phyloP scores from a whole-genome alignment of 2,329 filamentous ascomycete genomes.

The Cytospora paraplurivora region DNA sequence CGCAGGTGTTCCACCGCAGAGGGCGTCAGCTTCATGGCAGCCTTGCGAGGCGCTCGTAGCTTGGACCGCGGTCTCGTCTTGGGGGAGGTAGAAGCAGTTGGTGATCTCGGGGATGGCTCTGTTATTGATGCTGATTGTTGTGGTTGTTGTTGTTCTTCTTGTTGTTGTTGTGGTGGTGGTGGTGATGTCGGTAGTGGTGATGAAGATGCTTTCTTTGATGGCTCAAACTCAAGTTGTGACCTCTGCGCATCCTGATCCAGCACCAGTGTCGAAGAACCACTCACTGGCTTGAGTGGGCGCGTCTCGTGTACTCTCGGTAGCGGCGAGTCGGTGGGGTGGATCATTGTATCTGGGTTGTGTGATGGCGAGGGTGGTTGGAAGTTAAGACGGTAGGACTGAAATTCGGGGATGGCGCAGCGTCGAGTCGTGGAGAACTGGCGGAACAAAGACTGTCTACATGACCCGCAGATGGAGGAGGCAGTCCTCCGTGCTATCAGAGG shows the following conservation, averaged over 20 bases:
- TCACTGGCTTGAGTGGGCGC: slow-evolving; percentile 42
- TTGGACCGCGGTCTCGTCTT: slow-evolving; percentile 56
- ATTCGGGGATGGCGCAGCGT: slow-evolving; percentile 39
- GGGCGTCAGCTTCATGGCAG: slow-evolving; percentile 83
- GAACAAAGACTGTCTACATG: slow-evolving; percentile 45
- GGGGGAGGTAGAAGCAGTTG: slow-evolving; percentile 50
- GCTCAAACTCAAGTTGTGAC: slow-evolving; percentile 50
- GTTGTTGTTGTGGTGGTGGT: not conserved
- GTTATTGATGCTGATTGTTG: not conserved
- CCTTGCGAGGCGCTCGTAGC: slow-evolving; percentile 76
- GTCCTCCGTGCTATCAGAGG: slow-evolving; percentile 40
- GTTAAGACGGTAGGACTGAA: slow-evolving; percentile 56
- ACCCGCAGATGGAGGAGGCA: slow-evolving; percentile 43
- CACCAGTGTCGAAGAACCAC: slow-evolving; percentile 47
- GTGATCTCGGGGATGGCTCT: not conserved
- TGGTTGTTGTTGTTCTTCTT: not conserved
- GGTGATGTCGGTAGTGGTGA: slow-evolving; percentile 25
- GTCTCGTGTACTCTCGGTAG: slow-evolving; percentile 57
- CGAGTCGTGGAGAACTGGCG: slow-evolving; percentile 47
- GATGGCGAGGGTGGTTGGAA: slow-evolving; percentile 44
- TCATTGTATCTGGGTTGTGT: slow-evolving; percentile 50
- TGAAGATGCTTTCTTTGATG: slow-evolving; percentile 36
- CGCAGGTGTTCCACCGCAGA: slow-evolving; percentile 78
- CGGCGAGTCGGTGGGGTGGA: slow-evolving; percentile 42
- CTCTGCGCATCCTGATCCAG: slow-evolving; percentile 69